These are phyloP conservation scores for Lactarius psammicola DNA, from an alignment of 768 basidiomycete species.

Conservation along the genomic window DNA sequence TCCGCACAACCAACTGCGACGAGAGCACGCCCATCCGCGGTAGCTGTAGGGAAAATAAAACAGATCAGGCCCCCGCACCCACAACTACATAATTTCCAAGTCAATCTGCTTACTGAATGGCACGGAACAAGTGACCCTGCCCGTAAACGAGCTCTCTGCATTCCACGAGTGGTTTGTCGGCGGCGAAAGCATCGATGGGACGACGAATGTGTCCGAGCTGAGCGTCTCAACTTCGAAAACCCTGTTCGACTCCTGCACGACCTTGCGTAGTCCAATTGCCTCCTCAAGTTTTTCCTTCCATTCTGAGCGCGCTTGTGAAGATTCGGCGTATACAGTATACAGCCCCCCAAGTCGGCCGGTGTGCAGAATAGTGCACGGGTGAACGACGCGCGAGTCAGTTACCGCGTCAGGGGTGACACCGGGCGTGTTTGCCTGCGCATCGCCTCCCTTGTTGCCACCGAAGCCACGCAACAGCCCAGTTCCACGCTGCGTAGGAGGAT, in stretches of 20 bases:
- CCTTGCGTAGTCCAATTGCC: constrained; percentile 78
- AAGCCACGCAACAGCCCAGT: constrained; percentile 69
- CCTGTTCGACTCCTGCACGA: constrained; percentile 91
- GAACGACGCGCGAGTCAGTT: constrained; percentile 72
- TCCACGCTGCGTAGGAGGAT: constrained; percentile 72
- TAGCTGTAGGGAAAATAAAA: constrained; percentile 46
- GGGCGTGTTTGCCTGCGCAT: constrained; percentile 31
- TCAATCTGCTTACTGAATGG: constrained; percentile 67
- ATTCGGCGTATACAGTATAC: constrained; percentile 86
- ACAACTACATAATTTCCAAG: constrained; percentile 23
- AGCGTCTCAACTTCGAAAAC: constrained; percentile 92
- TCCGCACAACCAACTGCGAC: constrained; percentile 94
- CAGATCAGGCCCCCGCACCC: not conserved
- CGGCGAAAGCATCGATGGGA: constrained; percentile 57
- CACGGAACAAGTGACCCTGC: constrained; percentile 92
- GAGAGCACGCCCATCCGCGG: constrained; percentile 77
- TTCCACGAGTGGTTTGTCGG: constrained; percentile 52
- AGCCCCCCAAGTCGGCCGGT: constrained; percentile 85
- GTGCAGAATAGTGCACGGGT: constrained; percentile 86
- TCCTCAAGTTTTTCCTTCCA: constrained; percentile 92
- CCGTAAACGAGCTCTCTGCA: constrained; percentile 68
- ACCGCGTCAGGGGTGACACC: constrained; percentile 42
- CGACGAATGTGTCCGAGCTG: constrained; percentile 83
- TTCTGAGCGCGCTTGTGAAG: constrained; percentile 66
- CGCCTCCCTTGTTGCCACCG: constrained; percentile 37